Evolutionary conservation across 2,329 filamentous ascomycete species (phyloP), one percentile per base, ranked within the genome.

Genomic region (Ambrosiella beaveri): DNA sequence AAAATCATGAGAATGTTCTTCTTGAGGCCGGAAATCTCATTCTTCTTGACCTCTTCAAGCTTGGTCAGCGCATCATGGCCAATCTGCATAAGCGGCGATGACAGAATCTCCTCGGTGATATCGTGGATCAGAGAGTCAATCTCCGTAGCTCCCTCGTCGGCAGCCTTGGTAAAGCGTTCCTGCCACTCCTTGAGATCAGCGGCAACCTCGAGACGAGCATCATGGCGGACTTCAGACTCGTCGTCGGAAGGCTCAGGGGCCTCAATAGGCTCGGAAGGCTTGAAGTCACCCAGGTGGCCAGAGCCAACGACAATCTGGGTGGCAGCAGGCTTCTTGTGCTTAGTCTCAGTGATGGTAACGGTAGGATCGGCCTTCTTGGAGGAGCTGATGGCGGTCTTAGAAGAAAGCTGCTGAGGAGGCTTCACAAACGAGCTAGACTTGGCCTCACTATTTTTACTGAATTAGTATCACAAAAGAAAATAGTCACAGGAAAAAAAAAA

Each of bases 131-230:
- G 78, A 3, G 81, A 76, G 39, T 91, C 85, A 61, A 97, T 88
- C 62, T 93, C 79, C 17, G 67, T 66, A 3, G 78, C 78, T 4
- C 89, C 90, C 67, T 94, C 89, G 61, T 94, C 86, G 7, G 88
- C 88, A 8, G 89, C 89, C 61, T 83, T 81, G 36, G 86, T 79
- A 67, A 95, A 96, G 66, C 95, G 94, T 62, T 81, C 80, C 69
- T 96, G 86, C 91, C 93, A 98, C 58, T 78, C 77, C 63, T 80
- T 78, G 12, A 98, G 77, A 67, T 98, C 93, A 50, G 84, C 78
- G 1, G 82, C 76, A 47, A 97, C 86, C 62, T 79, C 79, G 65
- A 84, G 78, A 50, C 81, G 80, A 1, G 78, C 78, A 3, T 75
- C 77, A 57, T 78, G 77, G 35, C 79, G 76, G 13, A 73, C 69